Conservation (phyloP, 441 rosid species). For the Biscutella auriculata region DNA sequence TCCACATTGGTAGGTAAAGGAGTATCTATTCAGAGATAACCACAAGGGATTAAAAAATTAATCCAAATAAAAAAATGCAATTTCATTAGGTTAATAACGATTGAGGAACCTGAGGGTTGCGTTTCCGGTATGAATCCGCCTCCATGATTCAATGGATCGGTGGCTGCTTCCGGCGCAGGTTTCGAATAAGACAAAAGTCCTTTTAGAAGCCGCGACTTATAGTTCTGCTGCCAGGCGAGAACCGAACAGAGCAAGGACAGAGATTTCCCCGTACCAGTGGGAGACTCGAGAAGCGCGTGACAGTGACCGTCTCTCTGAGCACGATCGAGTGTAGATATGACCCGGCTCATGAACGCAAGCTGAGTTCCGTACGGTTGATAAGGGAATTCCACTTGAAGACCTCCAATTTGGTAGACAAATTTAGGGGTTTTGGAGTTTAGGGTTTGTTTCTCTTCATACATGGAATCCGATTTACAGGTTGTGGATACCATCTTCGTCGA, state of each 20-base stretch:
- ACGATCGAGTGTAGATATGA: constrained; percentile 85
- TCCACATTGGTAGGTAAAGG: constrained; percentile 26
- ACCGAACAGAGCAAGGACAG: constrained; percentile 92
- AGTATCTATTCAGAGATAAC: constrained; percentile 24
- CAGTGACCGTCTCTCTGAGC: constrained; percentile 75
- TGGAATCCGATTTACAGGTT: constrained; percentile 6
- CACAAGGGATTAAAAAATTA: neutral
- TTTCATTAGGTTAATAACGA: constrained; percentile 4
- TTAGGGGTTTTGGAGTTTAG: constrained; percentile 31
- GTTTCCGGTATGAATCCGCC: constrained; percentile 88
- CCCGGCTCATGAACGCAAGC: constrained; percentile 90
- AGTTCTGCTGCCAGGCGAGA: constrained; percentile 82
- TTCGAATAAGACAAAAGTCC: constrained; percentile 33
- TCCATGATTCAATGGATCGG: constrained; percentile 70
- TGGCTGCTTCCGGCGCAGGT: constrained; percentile 51
- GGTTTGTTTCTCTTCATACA: constrained; percentile 16
- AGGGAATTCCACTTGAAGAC: constrained; percentile 76
- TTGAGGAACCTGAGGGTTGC: constrained; percentile 67
- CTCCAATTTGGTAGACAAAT: constrained; percentile 50
- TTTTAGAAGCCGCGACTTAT: constrained; percentile 28
- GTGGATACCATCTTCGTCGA: constrained; percentile 19
- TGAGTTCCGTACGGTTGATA: constrained; percentile 91
- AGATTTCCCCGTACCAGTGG: constrained; percentile 94
- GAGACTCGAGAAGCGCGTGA: constrained; percentile 90
- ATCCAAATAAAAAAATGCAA: neutral